A percentile compares a stretch with the other conserved stretches of the same genome.
Conservation (phyloP, 164 flowering plant species). For the Vitis vinifera region ASM3070453v1 NC_081810.1:8013501-8014000, state of each 20-base stretch:
- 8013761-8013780: conserved; percentile 63
- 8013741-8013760: conserved; percentile 38
- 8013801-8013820: conserved; percentile 28
- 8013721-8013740: conserved; percentile 80
- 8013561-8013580: conserved; percentile 29
- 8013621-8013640: conserved; percentile 2
- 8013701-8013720: conserved; percentile 68
- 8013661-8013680: conserved; percentile 78
- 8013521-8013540: conserved; percentile 41
- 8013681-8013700: conserved; percentile 52
- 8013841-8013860: conserved; percentile 43
- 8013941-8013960: conserved; percentile 28
- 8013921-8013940: conserved; percentile 26
- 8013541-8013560: conserved; percentile 34
- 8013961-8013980: conserved; percentile 17
- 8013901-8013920: conserved; percentile 24
- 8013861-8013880: conserved; percentile 13
- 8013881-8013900: conserved; percentile 34
- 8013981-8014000: conserved; percentile 17
- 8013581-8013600: conserved; percentile 29
- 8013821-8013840: conserved; percentile 62
- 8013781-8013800: conserved; percentile 59
- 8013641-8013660: conserved; percentile 34
- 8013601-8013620: conserved; percentile 40
- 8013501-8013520: conserved; percentile 39